phyloP scores from a whole-genome alignment of 2,329 filamentous ascomycete species.

The Ramichloridium luteum region DNA sequence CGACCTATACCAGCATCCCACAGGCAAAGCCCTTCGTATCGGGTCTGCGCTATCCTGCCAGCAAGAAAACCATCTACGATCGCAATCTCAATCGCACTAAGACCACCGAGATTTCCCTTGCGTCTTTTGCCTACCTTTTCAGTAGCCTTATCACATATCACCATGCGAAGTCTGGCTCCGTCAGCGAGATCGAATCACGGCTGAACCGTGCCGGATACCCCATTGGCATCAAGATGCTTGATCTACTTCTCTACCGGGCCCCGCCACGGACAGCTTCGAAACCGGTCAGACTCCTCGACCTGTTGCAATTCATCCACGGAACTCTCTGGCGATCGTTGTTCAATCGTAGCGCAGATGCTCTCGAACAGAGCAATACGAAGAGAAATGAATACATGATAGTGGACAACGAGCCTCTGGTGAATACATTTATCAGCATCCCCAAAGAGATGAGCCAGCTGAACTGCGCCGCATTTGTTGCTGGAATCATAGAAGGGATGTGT shows the following conservation, averaged over 20 bases:
- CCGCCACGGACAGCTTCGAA: constrained; percentile 54
- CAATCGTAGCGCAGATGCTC: constrained; percentile 74
- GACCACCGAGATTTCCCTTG: constrained; percentile 77
- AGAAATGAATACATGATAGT: constrained; percentile 98
- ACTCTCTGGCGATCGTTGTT: constrained; percentile 89
- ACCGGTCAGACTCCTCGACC: constrained; percentile 75
- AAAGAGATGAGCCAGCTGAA: constrained; percentile 94
- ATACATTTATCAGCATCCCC: constrained; percentile 84
- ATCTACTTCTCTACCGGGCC: constrained; percentile 82
- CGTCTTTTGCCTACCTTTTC: constrained; percentile 92
- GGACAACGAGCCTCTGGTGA: constrained; percentile 94
- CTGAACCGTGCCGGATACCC: constrained; percentile 55
- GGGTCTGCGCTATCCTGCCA: constrained; percentile 77
- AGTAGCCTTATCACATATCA: constrained; percentile 95
- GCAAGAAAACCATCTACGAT: constrained; percentile 96
- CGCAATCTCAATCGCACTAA: constrained; percentile 82
- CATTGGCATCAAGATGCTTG: constrained; percentile 84
- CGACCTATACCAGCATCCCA: constrained; percentile 16
- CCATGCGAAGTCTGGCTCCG: constrained; percentile 77
- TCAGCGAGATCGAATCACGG: constrained; percentile 67
- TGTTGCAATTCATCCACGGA: constrained; percentile 91
- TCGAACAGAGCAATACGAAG: constrained; percentile 78
- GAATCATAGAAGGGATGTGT: constrained; percentile 89
- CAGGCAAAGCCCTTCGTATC: constrained; percentile 24
- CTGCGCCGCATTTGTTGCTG: constrained; percentile 89